Evolutionary conservation across 176 grass and related monocot species (phyloP).

Genomic region (Tillandsia leiboldiana): DNA sequence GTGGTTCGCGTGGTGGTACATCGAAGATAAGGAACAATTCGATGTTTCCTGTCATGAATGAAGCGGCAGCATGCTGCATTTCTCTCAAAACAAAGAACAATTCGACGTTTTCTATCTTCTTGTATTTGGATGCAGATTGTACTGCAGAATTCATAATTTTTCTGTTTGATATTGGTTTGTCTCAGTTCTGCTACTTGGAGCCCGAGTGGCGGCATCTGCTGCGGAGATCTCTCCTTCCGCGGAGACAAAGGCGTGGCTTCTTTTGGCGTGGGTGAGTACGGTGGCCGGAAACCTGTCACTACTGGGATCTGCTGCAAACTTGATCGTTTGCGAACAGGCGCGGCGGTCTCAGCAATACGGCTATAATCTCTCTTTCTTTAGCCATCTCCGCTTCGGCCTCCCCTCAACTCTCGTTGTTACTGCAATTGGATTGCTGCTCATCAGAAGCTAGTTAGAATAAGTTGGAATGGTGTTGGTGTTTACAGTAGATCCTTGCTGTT

Average conservation of each 20-base stretch:
- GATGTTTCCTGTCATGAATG: too few relatives aligned
- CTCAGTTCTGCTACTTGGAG: conserved; percentile 62
- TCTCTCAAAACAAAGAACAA: too few relatives aligned
- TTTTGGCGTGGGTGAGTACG: conserved; percentile 93
- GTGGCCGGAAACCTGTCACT: conserved; percentile 94
- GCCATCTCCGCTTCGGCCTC: conserved; percentile 69
- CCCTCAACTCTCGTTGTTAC: conserved; percentile 58
- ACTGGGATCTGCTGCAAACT: conserved; percentile 73
- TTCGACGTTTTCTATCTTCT: too few relatives aligned
- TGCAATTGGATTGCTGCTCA: conserved; percentile 53
- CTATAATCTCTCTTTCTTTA: conserved; percentile 74
- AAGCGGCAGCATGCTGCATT: too few relatives aligned
- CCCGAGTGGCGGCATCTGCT: conserved; percentile 59
- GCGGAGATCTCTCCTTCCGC: conserved; percentile 38
- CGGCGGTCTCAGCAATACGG: conserved; percentile 49
- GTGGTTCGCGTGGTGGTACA: too few relatives aligned
- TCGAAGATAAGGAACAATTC: too few relatives aligned
- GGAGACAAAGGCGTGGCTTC: conserved; percentile 66
- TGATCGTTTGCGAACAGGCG: conserved; percentile 92
- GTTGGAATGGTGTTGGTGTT: too few relatives aligned
- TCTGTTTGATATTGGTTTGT: neutral
- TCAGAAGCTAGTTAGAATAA: conserved; percentile 13
- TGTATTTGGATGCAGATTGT: neutral
- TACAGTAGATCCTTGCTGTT: too few relatives aligned
- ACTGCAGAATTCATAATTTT: neutral